Evolutionary conservation across 1,284 basidiomycete species (phyloP).

Genomic region (Trichosporon faecale): DNA sequence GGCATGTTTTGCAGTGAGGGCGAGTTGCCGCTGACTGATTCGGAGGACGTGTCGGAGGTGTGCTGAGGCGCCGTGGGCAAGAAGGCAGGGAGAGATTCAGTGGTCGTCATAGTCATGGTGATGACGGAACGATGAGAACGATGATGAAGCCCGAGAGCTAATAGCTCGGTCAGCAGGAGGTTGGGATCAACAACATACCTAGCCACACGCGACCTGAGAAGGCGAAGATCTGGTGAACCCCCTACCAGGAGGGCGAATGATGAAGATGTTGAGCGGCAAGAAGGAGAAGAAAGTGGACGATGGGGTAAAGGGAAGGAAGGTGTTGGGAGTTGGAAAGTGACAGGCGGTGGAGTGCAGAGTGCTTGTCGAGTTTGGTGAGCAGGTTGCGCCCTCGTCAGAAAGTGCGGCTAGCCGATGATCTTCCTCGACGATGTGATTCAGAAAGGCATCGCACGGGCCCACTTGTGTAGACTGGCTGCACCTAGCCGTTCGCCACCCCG

Average conservation of each 20-base stretch:
- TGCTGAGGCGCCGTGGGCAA: slow-evolving; percentile 12
- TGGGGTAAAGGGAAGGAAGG: background rate
- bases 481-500: background rate
- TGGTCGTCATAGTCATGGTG: background rate
- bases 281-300: background rate
- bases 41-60: background rate
- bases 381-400: background rate
- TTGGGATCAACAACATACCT: background rate
- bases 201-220: background rate
- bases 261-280: background rate
- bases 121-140: background rate
- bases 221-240: background rate
- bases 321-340: background rate
- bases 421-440: background rate
- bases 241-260: background rate
- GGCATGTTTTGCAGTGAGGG: background rate
- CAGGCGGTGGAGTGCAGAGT: background rate
- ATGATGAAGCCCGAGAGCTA: background rate
- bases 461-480: background rate
- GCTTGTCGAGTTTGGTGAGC: background rate
- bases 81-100: slow-evolving; percentile 3
- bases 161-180: background rate
- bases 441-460: slow-evolving; percentile 2
- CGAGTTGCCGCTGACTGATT: slow-evolving; percentile 4
- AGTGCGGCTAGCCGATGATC: background rate